A percentile compares a stretch with the other conserved stretches of the same genome.
These are phyloP conservation scores for Fonsecaea multimorphosa DNA, from an alignment of 2,329 filamentous ascomycete species.

Conservation along the genomic window DNA sequence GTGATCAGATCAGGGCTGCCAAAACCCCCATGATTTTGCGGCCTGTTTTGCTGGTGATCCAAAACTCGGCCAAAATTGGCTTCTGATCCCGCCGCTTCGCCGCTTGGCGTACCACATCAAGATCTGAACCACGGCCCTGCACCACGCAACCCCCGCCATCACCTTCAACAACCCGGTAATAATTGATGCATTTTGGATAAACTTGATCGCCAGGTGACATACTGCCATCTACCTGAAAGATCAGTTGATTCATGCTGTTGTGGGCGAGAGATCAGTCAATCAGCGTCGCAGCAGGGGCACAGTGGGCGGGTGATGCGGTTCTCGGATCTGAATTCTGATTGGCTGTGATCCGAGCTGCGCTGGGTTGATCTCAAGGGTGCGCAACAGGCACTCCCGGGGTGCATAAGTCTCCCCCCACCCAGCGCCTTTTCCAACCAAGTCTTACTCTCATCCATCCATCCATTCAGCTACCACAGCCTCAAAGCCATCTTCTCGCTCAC, in stretches of 20 bases:
- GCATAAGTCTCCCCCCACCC: slow-evolving; percentile 34
- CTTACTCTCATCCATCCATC: slow-evolving; percentile 22
- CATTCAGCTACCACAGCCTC: slow-evolving; percentile 22
- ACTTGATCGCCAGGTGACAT: slow-evolving; percentile 21
- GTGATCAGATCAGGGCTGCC: slow-evolving; percentile 34
- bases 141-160: slow-evolving; percentile 7
- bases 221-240: slow-evolving; percentile 20
- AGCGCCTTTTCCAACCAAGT: slow-evolving; percentile 30
- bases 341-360: slow-evolving; percentile 34
- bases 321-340: slow-evolving; percentile 41
- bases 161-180: slow-evolving; percentile 17
- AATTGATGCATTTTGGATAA: slow-evolving; percentile 25
- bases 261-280: slow-evolving; percentile 33
- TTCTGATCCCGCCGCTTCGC: slow-evolving; percentile 30
- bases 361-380: slow-evolving; percentile 35
- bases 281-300: neutral
- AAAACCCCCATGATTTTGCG: slow-evolving; percentile 19
- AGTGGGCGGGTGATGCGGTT: slow-evolving; percentile 33
- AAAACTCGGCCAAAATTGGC: slow-evolving; percentile 31
- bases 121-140: slow-evolving; percentile 16
- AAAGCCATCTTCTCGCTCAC: slow-evolving; percentile 5
- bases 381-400: slow-evolving; percentile 23
- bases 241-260: slow-evolving; percentile 24
- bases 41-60: slow-evolving; percentile 33
- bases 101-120: slow-evolving; percentile 38